A percentile compares a stretch with the other conserved stretches of the same genome.
These are phyloP conservation scores for Citrus unshiu DNA, from an alignment of 345 rosid species.

Conservation along the genomic window DNA sequence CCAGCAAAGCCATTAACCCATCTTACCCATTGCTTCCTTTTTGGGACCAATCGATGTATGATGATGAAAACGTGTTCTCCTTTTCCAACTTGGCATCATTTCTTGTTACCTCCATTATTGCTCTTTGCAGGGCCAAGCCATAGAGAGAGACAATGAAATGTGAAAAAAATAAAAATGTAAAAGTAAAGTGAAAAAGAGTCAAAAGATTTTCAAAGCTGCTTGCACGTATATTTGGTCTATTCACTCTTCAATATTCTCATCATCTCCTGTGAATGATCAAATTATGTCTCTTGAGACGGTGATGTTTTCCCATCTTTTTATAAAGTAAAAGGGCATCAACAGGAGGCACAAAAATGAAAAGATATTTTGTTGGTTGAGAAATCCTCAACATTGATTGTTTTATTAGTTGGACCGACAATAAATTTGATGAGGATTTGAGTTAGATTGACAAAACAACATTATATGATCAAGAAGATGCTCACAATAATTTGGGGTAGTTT, in stretches of 20 bases:
- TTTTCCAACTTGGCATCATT: not conserved
- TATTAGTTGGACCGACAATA: not conserved
- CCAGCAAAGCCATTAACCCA: conserved; percentile 22
- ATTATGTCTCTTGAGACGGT: conserved; percentile 8
- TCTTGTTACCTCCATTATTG: conserved; percentile 21
- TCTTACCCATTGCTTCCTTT: conserved; percentile 10
- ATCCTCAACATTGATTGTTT: not conserved
- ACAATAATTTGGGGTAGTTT: not conserved
- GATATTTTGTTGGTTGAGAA: not conserved
- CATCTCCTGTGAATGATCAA: not conserved
- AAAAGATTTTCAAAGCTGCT: conserved; percentile 21
- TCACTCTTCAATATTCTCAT: not conserved
- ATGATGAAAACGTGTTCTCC: conserved; percentile 25
- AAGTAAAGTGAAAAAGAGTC: not conserved
- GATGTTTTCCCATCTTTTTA: conserved; percentile 12
- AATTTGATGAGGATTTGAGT: not conserved
- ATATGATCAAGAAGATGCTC: not conserved
- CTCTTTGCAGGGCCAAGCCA: not conserved
- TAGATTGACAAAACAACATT: not conserved
- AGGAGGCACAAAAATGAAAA: not conserved
- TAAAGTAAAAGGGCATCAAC: conserved; percentile 10
- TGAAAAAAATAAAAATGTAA: not conserved
- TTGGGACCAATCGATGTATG: conserved; percentile 17
- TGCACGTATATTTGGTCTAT: not conserved
- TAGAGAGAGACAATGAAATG: not conserved